These are phyloP conservation scores for Citrus mangshanensis DNA, from an alignment of 345 rosid species.

Conservation along the genomic window DNA sequence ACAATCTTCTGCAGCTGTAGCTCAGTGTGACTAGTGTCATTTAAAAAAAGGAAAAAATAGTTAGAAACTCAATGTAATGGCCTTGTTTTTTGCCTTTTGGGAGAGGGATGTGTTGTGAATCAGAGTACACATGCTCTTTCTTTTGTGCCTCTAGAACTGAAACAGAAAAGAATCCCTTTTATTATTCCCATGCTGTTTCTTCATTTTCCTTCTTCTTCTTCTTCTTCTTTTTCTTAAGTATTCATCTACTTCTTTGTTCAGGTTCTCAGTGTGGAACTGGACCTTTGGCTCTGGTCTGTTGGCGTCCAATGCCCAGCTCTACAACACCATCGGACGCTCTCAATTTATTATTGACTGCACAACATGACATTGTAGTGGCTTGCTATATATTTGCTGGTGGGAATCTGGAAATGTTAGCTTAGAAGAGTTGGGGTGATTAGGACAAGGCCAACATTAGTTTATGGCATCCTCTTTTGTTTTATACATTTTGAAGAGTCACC, in stretches of 20 bases:
- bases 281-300: constrained; percentile 84
- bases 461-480: neutral
- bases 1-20: neutral
- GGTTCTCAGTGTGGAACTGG: constrained; percentile 74
- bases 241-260: constrained; percentile 24
- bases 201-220: neutral
- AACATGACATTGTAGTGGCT: constrained; percentile 4
- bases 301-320: constrained; percentile 56
- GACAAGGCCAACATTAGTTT: neutral
- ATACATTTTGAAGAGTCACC: neutral
- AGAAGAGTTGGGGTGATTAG: neutral
- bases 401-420: neutral
- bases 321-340: constrained; percentile 63
- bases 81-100: neutral
- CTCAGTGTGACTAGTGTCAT: neutral
- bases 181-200: neutral
- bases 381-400: neutral
- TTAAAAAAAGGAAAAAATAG: too few species aligned
- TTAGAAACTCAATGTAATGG: neutral
- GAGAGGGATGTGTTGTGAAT: neutral
- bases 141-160: neutral
- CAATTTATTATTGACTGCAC: constrained; percentile 54
- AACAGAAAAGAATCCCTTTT: neutral
- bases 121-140: neutral
- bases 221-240: neutral